A percentile compares a stretch with the other conserved stretches of the same genome.
Conservation (phyloP, 306 rosid genomes). For the Acmispon strigosus region DNA sequence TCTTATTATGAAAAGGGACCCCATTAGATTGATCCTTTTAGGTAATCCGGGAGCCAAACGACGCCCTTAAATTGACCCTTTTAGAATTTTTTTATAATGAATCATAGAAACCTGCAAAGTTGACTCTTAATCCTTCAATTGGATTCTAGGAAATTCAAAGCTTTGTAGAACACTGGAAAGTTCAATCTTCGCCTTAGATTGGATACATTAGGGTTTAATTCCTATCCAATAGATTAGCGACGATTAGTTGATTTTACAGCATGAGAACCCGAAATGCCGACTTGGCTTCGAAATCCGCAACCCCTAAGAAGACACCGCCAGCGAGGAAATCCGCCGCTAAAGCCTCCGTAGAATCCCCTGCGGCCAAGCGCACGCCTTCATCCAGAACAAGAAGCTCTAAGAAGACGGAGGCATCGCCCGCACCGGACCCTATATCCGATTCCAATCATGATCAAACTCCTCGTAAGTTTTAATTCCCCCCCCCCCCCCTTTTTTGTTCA, state of each 20-base stretch:
- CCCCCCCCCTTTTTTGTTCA: background rate
- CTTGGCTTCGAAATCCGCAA: constrained; percentile 30
- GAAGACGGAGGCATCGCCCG: constrained; percentile 40
- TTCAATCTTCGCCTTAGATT: background rate
- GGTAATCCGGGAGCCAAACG: too few species aligned
- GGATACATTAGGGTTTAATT: too few species aligned
- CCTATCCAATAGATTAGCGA: too few species aligned
- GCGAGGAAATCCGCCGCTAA: constrained; percentile 37
- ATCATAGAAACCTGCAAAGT: background rate
- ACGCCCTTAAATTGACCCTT: too few species aligned
- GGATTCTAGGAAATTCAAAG: background rate
- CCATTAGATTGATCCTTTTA: too few species aligned
- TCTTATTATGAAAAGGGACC: too few species aligned
- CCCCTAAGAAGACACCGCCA: constrained; percentile 46
- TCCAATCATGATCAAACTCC: constrained; percentile 27
- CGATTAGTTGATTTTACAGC: background rate
- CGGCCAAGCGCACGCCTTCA: constrained; percentile 31
- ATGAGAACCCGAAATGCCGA: constrained; percentile 65
- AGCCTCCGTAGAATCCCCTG: constrained; percentile 21
- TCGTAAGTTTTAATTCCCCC: constrained; percentile 34
- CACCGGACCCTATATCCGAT: constrained; percentile 10
- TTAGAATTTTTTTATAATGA: too few species aligned
- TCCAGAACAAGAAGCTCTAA: constrained; percentile 29
- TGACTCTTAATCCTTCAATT: background rate
- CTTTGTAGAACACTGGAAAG: background rate